Evolutionary conservation across 805 yeast species (phyloP).

Genomic region (Ogataea salicorniae): DNA sequence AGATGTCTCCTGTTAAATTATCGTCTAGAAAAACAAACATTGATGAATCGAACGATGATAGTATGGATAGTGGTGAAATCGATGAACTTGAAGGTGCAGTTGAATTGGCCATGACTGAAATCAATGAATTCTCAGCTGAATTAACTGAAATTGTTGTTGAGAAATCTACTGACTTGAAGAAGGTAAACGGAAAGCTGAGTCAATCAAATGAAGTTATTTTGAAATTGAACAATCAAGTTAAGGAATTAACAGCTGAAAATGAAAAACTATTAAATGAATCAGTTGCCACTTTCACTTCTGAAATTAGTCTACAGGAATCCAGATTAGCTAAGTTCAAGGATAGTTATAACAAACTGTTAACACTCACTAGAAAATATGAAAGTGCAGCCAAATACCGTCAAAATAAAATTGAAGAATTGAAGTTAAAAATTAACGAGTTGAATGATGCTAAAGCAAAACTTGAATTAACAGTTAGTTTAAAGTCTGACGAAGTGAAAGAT

Average conservation of each 20-base stretch:
- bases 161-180: conserved; percentile 6
- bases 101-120: conserved; percentile 14
- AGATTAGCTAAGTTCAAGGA: conserved; percentile 15
- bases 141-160: conserved; percentile 9
- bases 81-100: conserved; percentile 18
- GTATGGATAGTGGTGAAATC: conserved; percentile 17
- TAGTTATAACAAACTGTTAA: conserved; percentile 16
- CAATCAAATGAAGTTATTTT: not conserved
- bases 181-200: conserved; percentile 6
- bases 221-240: conserved; percentile 6
- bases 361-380: conserved; percentile 17
- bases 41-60: conserved; percentile 18
- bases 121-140: conserved; percentile 3
- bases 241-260: conserved; percentile 17
- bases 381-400: conserved; percentile 8
- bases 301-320: conserved; percentile 10
- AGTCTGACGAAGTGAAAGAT: conserved; percentile 18
- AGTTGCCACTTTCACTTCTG: conserved; percentile 10
- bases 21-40: conserved; percentile 15
- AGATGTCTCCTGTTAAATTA: conserved; percentile 24
- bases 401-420: conserved; percentile 8
- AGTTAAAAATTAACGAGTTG: conserved; percentile 14
- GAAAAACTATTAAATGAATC: conserved; percentile 6
- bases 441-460: conserved; percentile 20
- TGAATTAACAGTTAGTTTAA: conserved; percentile 14